Base-by-base conservation (phyloP, 2,329 filamentous ascomycete genomes). In the Xylaria sp. region DNA sequence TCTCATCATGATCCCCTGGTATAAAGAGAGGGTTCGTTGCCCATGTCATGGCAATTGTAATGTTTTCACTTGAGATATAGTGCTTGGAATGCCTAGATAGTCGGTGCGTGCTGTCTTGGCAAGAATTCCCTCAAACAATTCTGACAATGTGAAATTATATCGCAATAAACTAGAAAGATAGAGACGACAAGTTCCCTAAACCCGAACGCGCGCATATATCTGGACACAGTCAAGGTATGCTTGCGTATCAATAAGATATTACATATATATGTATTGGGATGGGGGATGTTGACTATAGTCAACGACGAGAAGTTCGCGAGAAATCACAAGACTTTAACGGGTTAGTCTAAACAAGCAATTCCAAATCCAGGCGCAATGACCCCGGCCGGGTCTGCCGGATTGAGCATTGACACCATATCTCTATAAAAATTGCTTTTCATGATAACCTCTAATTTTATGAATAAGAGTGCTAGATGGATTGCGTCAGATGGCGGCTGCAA, bases 11-110 rank as follows among this genome's bases (percentile, higher is more conserved):
- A 15, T 53, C 46, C 34, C 45, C 46, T 30, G 59, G 34, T 28
- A 15, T 53, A 20, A 61, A 61, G 20, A 61, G 59, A 61, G 59
- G 59, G 23, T 61, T 61, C 34, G 20, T 53, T 15, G 30, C 9
- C 46, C 45, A 39, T 50, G 46, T 39, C 59, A 61, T 61, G 59
- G 43, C 32, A 52, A 52, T 4, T 20, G 15, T 28, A 23, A 52
- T 63, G 18, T 20, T 32, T 32, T 52, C 28, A 32, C 28, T 32
- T n/a, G 18, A 3, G 28, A 15, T 48, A 10, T 46, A 25, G 12
- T 23, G 25, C 23, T 8, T 2, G 28, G 39, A 41, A 23, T 34
- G 43, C 32, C 2, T 25, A 10, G 39, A 3, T 30, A 30, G 12
- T n/a, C 15, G 36, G 30, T 20, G 8, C 34, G 56, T 32, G 34